Evolutionary conservation across 2,329 filamentous ascomycete genomes (phyloP).

Genomic region (Hymenoscyphus linearis): DNA sequence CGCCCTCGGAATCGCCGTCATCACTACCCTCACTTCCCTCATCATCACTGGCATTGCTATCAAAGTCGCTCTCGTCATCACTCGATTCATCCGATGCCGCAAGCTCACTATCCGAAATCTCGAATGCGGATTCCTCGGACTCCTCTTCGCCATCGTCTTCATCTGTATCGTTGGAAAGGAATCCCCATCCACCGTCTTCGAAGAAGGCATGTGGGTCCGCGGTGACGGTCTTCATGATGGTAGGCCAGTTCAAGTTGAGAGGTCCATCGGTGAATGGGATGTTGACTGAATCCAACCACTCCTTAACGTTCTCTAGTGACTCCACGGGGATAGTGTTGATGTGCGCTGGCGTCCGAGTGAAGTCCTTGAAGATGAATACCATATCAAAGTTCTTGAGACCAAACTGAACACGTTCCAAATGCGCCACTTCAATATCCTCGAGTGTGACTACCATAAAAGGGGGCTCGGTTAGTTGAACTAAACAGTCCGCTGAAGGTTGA

Average conservation of each 20-base stretch:
- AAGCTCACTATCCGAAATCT: constrained; percentile 81
- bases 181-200: constrained; percentile 89
- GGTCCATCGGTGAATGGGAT: constrained; percentile 93
- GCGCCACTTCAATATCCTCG: constrained; percentile 92
- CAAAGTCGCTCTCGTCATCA: constrained; percentile 89
- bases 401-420: constrained; percentile 93
- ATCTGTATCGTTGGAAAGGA: constrained; percentile 83
- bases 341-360: constrained; percentile 81
- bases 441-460: constrained; percentile 95
- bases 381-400: constrained; percentile 98
- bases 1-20: constrained; percentile 70
- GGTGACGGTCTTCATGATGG: constrained; percentile 98
- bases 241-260: constrained; percentile 96
- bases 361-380: constrained; percentile 98
- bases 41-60: constrained; percentile 79
- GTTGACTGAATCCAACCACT: constrained; percentile 94
- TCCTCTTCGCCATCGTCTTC: constrained; percentile 73
- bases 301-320: constrained; percentile 89
- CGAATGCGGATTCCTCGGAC: constrained; percentile 88
- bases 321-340: constrained; percentile 99
- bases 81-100: constrained; percentile 66
- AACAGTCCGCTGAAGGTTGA: constrained; percentile 91
- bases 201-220: constrained; percentile 95
- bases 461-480: constrained; percentile 94
- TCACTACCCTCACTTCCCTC: constrained; percentile 72